A percentile compares a stretch with the other conserved stretches of the same genome.
Conservation (phyloP, 2,329 filamentous ascomycete genomes). For the Pleurostoma richardsiae region DNA sequence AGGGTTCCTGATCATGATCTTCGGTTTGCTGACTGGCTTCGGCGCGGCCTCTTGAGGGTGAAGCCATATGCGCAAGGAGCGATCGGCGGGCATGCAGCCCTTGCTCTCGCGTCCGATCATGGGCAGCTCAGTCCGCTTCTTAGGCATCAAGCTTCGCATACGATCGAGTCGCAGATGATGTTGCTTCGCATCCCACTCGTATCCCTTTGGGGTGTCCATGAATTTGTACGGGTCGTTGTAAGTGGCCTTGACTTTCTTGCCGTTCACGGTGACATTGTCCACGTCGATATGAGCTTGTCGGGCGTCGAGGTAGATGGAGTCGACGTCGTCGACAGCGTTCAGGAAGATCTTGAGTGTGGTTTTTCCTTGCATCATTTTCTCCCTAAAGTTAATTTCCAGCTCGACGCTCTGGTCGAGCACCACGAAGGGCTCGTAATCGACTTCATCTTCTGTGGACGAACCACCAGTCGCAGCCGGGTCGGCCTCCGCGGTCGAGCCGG, state of each 20-base stretch:
- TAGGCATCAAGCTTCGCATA: conserved; percentile 49
- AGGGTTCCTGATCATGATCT: conserved; percentile 16
- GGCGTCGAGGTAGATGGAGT: conserved; percentile 55
- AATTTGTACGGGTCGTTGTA: conserved; percentile 64
- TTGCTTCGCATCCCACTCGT: conserved; percentile 65
- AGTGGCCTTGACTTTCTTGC: conserved; percentile 34
- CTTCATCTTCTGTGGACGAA: conserved; percentile 6
- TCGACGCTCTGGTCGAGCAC: conserved; percentile 83
- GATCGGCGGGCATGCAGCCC: conserved; percentile 51
- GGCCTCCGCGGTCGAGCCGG: conserved; percentile 6
- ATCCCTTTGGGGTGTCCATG: conserved; percentile 54
- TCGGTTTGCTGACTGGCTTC: conserved; percentile 5
- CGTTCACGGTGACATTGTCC: conserved; percentile 46
- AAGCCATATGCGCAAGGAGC: conserved; percentile 38
- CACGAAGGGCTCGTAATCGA: conserved; percentile 30
- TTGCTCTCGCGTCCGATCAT: conserved; percentile 49
- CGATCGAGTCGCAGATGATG: conserved; percentile 69
- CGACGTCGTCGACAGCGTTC: conserved; percentile 46
- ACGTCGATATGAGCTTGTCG: conserved; percentile 56
- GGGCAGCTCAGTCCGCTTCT: conserved; percentile 46
- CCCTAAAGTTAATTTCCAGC: conserved; percentile 81
- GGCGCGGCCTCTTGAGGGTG: conserved; percentile 20
- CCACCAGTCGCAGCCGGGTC: neutral
- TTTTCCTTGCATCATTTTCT: conserved; percentile 68
- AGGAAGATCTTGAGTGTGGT: conserved; percentile 76